These are phyloP conservation scores for Xylariaceae sp. DNA, from an alignment of 2,329 filamentous ascomycete species.

Conservation along the genomic window DNA sequence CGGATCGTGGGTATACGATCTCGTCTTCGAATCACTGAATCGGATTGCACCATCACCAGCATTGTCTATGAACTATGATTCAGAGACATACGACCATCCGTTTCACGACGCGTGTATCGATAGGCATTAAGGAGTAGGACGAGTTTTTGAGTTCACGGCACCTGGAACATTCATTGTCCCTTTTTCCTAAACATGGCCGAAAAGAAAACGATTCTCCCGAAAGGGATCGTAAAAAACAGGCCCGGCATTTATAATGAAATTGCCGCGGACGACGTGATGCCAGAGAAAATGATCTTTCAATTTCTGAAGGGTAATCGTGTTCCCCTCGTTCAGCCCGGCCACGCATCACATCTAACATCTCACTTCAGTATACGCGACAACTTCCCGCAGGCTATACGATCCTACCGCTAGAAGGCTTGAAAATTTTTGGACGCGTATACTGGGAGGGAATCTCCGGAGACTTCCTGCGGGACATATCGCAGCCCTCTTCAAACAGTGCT, in stretches of 20 bases:
- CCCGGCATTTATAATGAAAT: slow-evolving; percentile 50
- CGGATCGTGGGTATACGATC: too few species aligned
- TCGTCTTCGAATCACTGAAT: background rate
- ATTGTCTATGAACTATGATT: slow-evolving; percentile 16
- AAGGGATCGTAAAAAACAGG: slow-evolving; percentile 55
- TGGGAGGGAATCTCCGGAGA: slow-evolving; percentile 53
- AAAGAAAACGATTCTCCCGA: slow-evolving; percentile 45
- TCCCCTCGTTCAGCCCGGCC: background rate
- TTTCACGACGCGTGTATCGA: slow-evolving; percentile 14
- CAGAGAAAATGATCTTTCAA: slow-evolving; percentile 49
- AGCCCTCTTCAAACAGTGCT: slow-evolving; percentile 54
- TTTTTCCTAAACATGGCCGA: slow-evolving; percentile 25
- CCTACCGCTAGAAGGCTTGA: slow-evolving; percentile 60
- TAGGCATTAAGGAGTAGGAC: slow-evolving; percentile 12
- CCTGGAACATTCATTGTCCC: too few species aligned
- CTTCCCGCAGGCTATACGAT: slow-evolving; percentile 54
- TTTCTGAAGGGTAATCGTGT: slow-evolving; percentile 52
- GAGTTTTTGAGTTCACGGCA: background rate
- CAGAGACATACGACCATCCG: slow-evolving; percentile 8
- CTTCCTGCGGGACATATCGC: slow-evolving; percentile 53
- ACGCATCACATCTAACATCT: slow-evolving; percentile 12
- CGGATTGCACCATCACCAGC: slow-evolving; percentile 2
- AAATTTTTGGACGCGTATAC: slow-evolving; percentile 65
- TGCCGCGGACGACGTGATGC: slow-evolving; percentile 46
- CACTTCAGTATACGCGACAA: slow-evolving; percentile 55